These are phyloP conservation scores for Misopates orontium DNA, from an alignment of 257 asterid genomes.

Conservation along the genomic window DNA sequence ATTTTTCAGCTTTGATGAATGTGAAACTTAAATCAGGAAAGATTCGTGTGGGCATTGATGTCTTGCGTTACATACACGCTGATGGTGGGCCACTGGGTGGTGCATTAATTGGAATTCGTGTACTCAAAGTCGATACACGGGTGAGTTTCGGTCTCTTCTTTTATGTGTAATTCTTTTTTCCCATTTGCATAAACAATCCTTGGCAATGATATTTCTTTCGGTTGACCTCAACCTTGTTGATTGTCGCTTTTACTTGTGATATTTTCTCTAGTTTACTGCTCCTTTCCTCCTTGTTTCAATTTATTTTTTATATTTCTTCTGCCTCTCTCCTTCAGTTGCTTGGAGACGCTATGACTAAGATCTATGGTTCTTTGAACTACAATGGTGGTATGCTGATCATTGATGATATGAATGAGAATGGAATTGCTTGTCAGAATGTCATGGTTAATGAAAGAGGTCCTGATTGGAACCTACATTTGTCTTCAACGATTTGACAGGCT, in stretches of 20 bases:
- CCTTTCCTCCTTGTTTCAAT: neutral
- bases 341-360: constrained; percentile 6
- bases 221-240: neutral
- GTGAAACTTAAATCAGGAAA: neutral
- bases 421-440: constrained; percentile 29
- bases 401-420: constrained; percentile 32
- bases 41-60: neutral
- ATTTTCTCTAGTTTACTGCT: neutral
- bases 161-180: neutral
- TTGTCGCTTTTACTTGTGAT: neutral
- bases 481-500: constrained; percentile 52
- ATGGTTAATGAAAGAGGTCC: constrained; percentile 29
- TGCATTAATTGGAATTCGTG: constrained; percentile 11
- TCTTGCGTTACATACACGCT: constrained; percentile 21
- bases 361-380: constrained; percentile 16
- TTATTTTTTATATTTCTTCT: neutral
- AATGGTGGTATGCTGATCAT: neutral
- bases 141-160: constrained; percentile 15
- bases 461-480: constrained; percentile 60
- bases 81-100: constrained; percentile 26
- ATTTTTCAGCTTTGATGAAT: neutral
- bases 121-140: constrained; percentile 19
- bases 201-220: neutral
- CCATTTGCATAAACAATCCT: neutral
- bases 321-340: constrained; percentile 13